phyloP scores from a whole-genome alignment of 2,329 filamentous ascomycete genomes.

The Tolypocladium tundrense region DNA sequence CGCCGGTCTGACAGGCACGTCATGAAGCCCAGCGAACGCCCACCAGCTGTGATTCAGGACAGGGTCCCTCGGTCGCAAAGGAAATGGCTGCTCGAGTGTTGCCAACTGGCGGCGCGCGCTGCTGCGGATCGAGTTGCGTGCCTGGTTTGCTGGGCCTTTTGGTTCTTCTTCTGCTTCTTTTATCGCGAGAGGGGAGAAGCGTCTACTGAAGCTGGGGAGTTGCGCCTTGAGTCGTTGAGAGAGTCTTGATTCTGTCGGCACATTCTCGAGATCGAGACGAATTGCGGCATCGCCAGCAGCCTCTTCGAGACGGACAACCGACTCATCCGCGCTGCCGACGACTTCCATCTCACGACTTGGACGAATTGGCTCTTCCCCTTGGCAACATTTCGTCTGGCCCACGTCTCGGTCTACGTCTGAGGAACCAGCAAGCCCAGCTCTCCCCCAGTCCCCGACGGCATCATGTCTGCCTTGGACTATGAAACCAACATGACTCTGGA shows the following conservation, averaged over 20 bases:
- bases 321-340: no score
- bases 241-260: not conserved
- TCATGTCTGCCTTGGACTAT: not conserved
- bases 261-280: not conserved
- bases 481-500: not conserved
- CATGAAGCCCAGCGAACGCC: not conserved
- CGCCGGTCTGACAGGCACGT: not conserved
- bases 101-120: not conserved
- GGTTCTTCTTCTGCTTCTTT: no score
- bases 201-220: no score
- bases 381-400: no score
- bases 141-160: no score
- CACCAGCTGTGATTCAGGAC: not conserved
- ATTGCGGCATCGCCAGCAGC: no score
- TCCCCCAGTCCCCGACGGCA: no score
- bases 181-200: no score
- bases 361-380: not conserved
- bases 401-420: not conserved
- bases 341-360: not conserved
- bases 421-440: not conserved
- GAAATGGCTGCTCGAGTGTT: not conserved
- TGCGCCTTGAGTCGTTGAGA: no score
- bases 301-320: not conserved
- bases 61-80: no score
- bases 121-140: no score